Evolutionary conservation across 2,329 filamentous ascomycete species (phyloP), one percentile per base, ranked within the genome.

Genomic region (Hypomyces perniciosus): DNA sequence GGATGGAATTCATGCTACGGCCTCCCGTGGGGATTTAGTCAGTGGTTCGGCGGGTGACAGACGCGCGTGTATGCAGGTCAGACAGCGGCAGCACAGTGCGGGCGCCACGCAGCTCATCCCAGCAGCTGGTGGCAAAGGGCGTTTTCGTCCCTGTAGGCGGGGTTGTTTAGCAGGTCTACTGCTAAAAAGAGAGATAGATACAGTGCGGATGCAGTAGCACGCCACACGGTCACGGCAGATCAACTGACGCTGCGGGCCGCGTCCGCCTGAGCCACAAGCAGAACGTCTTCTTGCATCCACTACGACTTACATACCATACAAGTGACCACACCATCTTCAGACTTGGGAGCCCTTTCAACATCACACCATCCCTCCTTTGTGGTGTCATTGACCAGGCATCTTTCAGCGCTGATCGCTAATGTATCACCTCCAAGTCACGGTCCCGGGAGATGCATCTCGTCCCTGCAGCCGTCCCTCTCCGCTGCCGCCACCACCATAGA

Each of bases 51-150:
- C 43, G 27, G 13, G 27, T 13, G 29, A 41, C 50, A 52, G 42
- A 52, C 50, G 50, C 50, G 50, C 50, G 50, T 52, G 50, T 52
- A 52, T 52, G 50, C 50, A 52, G 46, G 50, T 52, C 50, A 52
- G 46, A 44, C 49, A 33, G 39, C 31, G n/a, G 9, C 5, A 28
- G 30, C 37, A 52, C 50, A 52, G 50, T 52, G 50, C 46, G 50
- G 30, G n/a, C 9, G 13, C 29, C 28, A n/a, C 31, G 13, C 13
- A 27, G n/a, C 7, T 7, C 20, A 7, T 38, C 30, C 13, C 26
- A 27, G 42, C 37, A 12, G 31, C 29, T 8, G 39, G 46, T 33
- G 30, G 46, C 46, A 26, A 42, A 40, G 29, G 40, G 20, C 31
- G 6, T 6, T 29, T 2, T n/a, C 28, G 45, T 13, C 41, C 31